Percentiles rank a stretch among this genome's conserved stretches.
phyloP scores from a whole-genome alignment of 192 early-diverging fungal genomes.

The Backusella westeae region DNA sequence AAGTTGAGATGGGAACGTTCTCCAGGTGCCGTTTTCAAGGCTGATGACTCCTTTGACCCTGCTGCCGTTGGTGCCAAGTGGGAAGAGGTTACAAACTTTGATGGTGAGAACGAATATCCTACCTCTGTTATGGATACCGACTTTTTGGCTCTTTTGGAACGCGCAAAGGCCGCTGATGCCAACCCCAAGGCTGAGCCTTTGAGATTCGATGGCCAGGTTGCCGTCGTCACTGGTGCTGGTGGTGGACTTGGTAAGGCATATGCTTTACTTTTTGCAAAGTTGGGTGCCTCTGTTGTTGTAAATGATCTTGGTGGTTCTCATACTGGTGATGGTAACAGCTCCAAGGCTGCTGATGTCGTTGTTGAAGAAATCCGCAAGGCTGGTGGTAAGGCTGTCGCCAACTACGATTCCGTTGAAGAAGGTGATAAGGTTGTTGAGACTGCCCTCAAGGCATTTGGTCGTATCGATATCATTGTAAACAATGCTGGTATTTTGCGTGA shows the following conservation, averaged over 20 bases:
- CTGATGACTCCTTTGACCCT: constrained; percentile 83
- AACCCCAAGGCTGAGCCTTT: constrained; percentile 60
- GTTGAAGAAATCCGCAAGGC: constrained; percentile 75
- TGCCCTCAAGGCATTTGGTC: constrained; percentile 81
- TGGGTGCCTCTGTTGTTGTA: constrained; percentile 84
- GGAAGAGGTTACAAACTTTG: constrained; percentile 73
- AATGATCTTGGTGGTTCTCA: constrained; percentile 80
- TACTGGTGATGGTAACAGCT: constrained; percentile 41
- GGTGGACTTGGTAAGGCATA: constrained; percentile 90
- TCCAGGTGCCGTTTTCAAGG: constrained; percentile 87
- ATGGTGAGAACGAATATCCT: constrained; percentile 63
- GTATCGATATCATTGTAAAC: constrained; percentile 87
- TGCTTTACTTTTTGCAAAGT: constrained; percentile 78
- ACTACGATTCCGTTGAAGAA: constrained; percentile 95
- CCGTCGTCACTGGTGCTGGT: constrained; percentile 90
- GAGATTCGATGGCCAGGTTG: constrained; percentile 79
- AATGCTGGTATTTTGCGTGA: constrained; percentile 98
- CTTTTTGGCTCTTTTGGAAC: constrained; percentile 76
- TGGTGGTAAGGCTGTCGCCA: constrained; percentile 91
- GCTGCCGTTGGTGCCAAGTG: constrained; percentile 76
- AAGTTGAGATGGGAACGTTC: constrained; percentile 92
- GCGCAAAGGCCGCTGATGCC: constrained; percentile 63
- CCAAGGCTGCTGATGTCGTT: constrained; percentile 66
- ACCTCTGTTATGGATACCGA: constrained; percentile 74
- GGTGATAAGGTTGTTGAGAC: constrained; percentile 93